phyloP scores from a whole-genome alignment of 2,329 filamentous ascomycete species.

The Ustulina deusta region DNA sequence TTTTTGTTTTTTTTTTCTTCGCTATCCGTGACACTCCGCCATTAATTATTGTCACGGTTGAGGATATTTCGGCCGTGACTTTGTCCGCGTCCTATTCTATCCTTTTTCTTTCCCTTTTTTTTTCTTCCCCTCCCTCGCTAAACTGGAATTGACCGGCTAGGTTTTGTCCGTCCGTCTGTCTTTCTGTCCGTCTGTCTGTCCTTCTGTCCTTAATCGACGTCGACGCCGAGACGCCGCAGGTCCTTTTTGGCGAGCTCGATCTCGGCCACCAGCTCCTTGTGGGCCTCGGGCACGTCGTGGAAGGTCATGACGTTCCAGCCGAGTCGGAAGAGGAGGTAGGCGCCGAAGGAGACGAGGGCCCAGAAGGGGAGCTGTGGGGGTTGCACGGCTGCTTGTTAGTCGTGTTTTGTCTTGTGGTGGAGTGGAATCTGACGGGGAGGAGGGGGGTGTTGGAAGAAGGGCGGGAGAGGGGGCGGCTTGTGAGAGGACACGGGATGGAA shows the following conservation, averaged over 20 bases:
- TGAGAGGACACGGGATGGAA: background rate
- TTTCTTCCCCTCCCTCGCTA: background rate
- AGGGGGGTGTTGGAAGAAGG: too few species aligned
- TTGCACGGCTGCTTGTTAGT: conserved; percentile 25
- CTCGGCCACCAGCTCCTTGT: conserved; percentile 88
- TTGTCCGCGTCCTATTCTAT: background rate
- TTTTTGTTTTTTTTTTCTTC: background rate
- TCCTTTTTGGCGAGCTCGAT: conserved; percentile 82
- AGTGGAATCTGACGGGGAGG: too few species aligned
- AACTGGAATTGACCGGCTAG: background rate
- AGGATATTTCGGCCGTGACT: background rate
- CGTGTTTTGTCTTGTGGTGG: background rate
- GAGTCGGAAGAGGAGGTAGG: conserved; percentile 90
- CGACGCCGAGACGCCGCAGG: conserved; percentile 78
- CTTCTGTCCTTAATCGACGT: conserved; percentile 71
- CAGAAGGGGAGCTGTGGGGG: conserved; percentile 86
- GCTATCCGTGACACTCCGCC: background rate
- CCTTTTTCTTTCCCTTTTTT: background rate
- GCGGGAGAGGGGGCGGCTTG: background rate
- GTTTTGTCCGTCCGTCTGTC: background rate
- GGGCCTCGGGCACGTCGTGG: conserved; percentile 92
- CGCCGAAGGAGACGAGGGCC: conserved; percentile 89
- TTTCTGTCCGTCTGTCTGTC: background rate
- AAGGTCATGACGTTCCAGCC: conserved; percentile 95
- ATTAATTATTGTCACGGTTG: background rate